Base-by-base conservation (phyloP, 2,329 filamentous ascomycete species). In the Sordariomycetes sp. region DNA sequence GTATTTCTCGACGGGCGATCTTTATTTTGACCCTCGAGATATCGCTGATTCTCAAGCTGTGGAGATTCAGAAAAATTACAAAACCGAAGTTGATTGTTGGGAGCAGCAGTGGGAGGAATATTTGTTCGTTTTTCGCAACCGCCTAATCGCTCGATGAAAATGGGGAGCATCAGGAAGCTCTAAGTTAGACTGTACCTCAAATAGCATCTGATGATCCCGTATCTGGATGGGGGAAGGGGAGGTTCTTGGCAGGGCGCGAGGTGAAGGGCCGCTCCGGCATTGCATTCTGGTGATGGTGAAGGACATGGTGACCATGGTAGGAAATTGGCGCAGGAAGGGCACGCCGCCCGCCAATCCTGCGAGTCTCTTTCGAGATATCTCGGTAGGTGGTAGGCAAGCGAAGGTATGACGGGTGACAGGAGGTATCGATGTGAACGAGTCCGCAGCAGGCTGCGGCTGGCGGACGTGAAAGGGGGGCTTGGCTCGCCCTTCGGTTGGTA, bases 151-250 rank as follows among this genome's bases (percentile, higher is more conserved):
- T 50, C 20, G 43, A 50, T 24, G 22, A 24, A 50, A 50, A 50
- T 50, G 22, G 46, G 43, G 46, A 50, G 46, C 46, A 24, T 50
- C 46, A 50, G 46, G 46, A 24, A 14, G 20, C 46, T 24, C 46
- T 50, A n/a, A 37, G 18, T 34, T 53, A 22, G 11, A 43, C 51
- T 34, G 50, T 48, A 59, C 53, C 59, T 28, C 57, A 57, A 35
- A 51, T 54, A 37, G 53, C 53, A 54, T 54, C 34, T 54, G 20
- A 35, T 53, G 51, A 35, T 34, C 51, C 51, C 51, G 25, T n/a
- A 53, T 34, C 16, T 53, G 32, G 25, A 3, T 11, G 11, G 22
- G n/a, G 51, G 51, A 24, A 22, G 10, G 43, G 12, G n/a, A n/a
- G 43, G 43, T 48, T 48, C 20, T 6, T n/a, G 43, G 22, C 46